Evolutionary conservation across 2,329 filamentous ascomycete species (phyloP).

Genomic region (Intubia oerlemansii): DNA sequence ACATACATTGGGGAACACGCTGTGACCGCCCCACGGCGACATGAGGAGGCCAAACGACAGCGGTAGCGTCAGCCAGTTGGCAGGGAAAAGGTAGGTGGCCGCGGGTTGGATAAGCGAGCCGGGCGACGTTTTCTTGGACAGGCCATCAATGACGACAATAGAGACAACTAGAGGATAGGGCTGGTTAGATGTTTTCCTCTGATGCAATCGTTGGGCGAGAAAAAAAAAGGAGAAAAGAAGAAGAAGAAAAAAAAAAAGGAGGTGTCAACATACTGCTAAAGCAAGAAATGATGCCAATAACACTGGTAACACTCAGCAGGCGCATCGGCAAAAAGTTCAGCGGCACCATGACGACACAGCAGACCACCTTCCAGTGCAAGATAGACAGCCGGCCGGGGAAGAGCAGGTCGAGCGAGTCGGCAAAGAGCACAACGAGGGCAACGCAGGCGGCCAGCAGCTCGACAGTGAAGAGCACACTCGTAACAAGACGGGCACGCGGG

Average conservation of each 20-base stretch:
- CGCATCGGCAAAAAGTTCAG: slow-evolving; percentile 71
- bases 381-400: slow-evolving; percentile 47
- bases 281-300: slow-evolving; percentile 80
- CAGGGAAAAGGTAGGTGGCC: slow-evolving; percentile 59
- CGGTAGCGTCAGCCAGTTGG: slow-evolving; percentile 71
- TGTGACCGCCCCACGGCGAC: slow-evolving; percentile 45
- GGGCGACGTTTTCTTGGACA: slow-evolving; percentile 57
- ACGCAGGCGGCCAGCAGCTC: slow-evolving; percentile 80
- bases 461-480: slow-evolving; percentile 69
- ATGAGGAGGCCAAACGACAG: slow-evolving; percentile 80
- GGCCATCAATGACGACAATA: slow-evolving; percentile 67
- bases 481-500: slow-evolving; percentile 55
- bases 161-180: slow-evolving; percentile 67
- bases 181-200: too few species aligned
- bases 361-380: slow-evolving; percentile 67
- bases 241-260: too few species aligned
- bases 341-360: slow-evolving; percentile 56
- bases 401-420: slow-evolving; percentile 64
- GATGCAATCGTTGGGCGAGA: background rate
- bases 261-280: slow-evolving; percentile 74
- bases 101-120: slow-evolving; percentile 72
- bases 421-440: slow-evolving; percentile 78
- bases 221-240: background rate
- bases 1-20: slow-evolving; percentile 55
- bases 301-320: slow-evolving; percentile 71